phyloP scores from a whole-genome alignment of 2,329 filamentous ascomycete species.

The Tolypocladium nubicola region DNA sequence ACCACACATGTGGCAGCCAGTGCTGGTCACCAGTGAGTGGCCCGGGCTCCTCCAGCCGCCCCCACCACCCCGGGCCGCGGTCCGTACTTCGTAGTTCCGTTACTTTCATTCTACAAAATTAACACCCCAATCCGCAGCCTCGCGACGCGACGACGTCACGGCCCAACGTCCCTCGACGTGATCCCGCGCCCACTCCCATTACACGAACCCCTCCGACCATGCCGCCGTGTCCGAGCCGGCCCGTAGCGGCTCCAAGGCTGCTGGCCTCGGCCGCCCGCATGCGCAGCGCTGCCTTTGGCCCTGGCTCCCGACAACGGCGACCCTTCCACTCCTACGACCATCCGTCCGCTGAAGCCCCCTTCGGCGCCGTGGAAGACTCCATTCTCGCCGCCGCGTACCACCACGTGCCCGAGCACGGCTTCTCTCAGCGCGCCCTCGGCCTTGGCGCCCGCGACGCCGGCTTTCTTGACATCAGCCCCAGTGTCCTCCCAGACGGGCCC shows the following conservation, averaged over 20 bases:
- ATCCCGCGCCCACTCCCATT: neutral
- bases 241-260: neutral
- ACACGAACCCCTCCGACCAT: neutral
- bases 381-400: constrained; percentile 74
- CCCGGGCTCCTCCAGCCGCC: neutral
- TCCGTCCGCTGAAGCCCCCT: constrained; percentile 44
- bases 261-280: neutral
- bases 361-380: constrained; percentile 56
- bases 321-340: constrained; percentile 69
- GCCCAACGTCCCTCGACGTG: neutral
- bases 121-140: neutral
- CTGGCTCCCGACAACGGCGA: constrained; percentile 1
- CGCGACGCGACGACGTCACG: neutral
- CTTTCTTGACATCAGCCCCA: constrained; percentile 77
- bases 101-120: neutral
- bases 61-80: neutral
- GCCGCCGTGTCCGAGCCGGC: neutral
- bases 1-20: too few relatives aligned
- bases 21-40: neutral
- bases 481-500: constrained; percentile 66
- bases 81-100: neutral
- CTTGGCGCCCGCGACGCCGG: constrained; percentile 75
- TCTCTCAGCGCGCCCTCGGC: constrained; percentile 62
- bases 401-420: constrained; percentile 74
- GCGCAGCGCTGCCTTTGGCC: neutral